Conservation (phyloP, 768 basidiomycete species). For the Russula griseocarnosa region DNA sequence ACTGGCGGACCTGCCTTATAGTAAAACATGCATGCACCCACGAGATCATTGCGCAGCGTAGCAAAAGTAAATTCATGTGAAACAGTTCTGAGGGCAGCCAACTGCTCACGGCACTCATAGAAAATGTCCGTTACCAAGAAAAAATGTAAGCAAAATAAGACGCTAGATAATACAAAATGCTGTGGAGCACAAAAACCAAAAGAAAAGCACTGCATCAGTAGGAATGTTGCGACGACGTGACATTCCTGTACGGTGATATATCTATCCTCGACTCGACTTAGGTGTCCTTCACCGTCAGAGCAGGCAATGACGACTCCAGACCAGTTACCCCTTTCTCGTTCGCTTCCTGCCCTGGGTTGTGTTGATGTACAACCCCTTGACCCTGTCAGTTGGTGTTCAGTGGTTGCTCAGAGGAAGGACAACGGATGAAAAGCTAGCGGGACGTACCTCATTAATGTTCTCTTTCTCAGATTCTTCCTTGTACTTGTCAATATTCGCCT, state of each 20-base stretch:
- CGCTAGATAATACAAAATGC: background rate
- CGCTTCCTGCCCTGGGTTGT: constrained; percentile 12
- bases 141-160: background rate
- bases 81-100: background rate
- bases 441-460: constrained; percentile 31
- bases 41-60: background rate
- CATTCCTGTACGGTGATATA: background rate
- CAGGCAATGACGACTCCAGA: background rate
- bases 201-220: background rate
- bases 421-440: background rate
- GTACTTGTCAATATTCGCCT: constrained; percentile 57
- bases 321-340: constrained; percentile 1
- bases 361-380: constrained; percentile 21
- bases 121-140: background rate
- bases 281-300: constrained; percentile 8
- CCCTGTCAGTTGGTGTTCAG: constrained; percentile 13
- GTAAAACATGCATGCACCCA: too few species aligned
- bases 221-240: background rate
- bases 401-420: too few species aligned
- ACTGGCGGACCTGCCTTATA: too few species aligned
- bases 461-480: constrained; percentile 78
- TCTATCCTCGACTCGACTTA: background rate
- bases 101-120: background rate
- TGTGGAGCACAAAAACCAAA: background rate
- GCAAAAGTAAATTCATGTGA: background rate